A percentile compares a stretch with the other conserved stretches of the same genome.
Conservation (phyloP, 352 stramenopile species). For the Globisporangium cystogenes region DNA sequence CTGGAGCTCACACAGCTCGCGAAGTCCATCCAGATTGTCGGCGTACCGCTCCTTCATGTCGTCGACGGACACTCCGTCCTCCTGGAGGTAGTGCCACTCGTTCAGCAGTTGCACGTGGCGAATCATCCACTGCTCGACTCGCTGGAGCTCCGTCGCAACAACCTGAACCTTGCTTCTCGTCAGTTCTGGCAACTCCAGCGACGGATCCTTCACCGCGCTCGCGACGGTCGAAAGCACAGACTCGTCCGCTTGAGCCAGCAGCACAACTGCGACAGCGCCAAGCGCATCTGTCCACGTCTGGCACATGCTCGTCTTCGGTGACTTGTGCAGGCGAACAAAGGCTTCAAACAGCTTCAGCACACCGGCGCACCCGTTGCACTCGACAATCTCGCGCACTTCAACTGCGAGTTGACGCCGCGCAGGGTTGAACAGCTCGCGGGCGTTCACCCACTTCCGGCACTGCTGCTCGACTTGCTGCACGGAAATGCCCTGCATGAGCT, state of each 20-base stretch:
- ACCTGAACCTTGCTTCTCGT: slow-evolving; percentile 14
- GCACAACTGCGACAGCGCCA: slow-evolving; percentile 6
- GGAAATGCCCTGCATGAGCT: slow-evolving; percentile 28
- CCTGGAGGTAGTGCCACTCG: slow-evolving; percentile 48
- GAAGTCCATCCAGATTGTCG: slow-evolving; percentile 39
- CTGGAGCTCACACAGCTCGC: slow-evolving; percentile 46
- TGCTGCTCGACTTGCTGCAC: slow-evolving; percentile 24
- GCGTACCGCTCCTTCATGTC: slow-evolving; percentile 52
- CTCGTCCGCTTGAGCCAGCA: slow-evolving; percentile 8
- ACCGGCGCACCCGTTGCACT: slow-evolving; percentile 13
- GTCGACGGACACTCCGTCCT: slow-evolving; percentile 30
- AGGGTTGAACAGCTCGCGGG: slow-evolving; percentile 18
- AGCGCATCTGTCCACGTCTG: slow-evolving; percentile 12
- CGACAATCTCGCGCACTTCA: slow-evolving; percentile 17
- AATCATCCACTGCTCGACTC: slow-evolving; percentile 61
- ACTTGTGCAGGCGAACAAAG: slow-evolving; percentile 8
- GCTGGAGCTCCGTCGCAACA: slow-evolving; percentile 30
- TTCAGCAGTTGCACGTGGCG: slow-evolving; percentile 56
- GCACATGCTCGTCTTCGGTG: slow-evolving; percentile 12
- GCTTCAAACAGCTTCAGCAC: slow-evolving; percentile 11
- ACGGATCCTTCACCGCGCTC: neutral
- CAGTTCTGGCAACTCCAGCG: neutral
- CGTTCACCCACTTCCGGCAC: slow-evolving; percentile 21
- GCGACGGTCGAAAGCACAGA: neutral
- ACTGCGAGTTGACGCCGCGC: neutral